Conservation (phyloP, 179 eudicot species). For the Amaranthus tricolor region DNA sequence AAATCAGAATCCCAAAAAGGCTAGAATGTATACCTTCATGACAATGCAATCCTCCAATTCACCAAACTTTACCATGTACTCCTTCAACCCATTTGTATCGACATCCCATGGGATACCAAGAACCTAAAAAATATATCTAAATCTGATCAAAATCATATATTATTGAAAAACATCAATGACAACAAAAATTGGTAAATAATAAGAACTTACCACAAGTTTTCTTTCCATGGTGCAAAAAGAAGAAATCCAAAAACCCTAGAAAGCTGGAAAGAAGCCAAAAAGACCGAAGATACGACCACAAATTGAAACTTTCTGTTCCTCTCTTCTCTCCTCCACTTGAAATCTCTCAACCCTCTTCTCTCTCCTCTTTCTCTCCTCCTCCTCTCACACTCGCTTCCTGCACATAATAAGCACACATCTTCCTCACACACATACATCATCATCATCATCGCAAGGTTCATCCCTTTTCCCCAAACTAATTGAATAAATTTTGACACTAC, state of each 20-base stretch:
- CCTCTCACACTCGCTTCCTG: conserved; percentile 87
- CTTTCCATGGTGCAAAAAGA: conserved; percentile 43
- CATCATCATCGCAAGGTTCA: conserved; percentile 20
- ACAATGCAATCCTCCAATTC: conserved; percentile 97
- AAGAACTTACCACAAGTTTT: conserved; percentile 82
- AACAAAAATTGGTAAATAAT: background rate
- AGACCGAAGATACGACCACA: conserved; percentile 13
- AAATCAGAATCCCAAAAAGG: background rate
- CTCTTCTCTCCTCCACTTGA: conserved; percentile 17
- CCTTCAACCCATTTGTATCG: conserved; percentile 86
- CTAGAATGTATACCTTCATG: conserved; percentile 62
- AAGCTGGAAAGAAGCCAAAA: conserved; percentile 9
- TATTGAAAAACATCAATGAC: background rate
- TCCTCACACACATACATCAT: conserved; percentile 76
- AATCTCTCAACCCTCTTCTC: conserved; percentile 37
- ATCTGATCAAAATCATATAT: conserved; percentile 5
- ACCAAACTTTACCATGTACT: conserved; percentile 87
- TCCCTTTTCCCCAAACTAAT: background rate
- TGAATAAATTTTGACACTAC: background rate
- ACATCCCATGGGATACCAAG: conserved; percentile 98
- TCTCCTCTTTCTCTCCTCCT: conserved; percentile 33
- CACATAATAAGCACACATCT: conserved; percentile 87
- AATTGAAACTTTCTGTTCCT: conserved; percentile 16
- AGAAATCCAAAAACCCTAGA: conserved; percentile 17
- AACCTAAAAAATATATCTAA: conserved; percentile 44